Evolutionary conservation across 495 filamentous ascomycete species (phyloP), one percentile per base, ranked within the genome.

Genomic region (Glonium stellatum): DNA sequence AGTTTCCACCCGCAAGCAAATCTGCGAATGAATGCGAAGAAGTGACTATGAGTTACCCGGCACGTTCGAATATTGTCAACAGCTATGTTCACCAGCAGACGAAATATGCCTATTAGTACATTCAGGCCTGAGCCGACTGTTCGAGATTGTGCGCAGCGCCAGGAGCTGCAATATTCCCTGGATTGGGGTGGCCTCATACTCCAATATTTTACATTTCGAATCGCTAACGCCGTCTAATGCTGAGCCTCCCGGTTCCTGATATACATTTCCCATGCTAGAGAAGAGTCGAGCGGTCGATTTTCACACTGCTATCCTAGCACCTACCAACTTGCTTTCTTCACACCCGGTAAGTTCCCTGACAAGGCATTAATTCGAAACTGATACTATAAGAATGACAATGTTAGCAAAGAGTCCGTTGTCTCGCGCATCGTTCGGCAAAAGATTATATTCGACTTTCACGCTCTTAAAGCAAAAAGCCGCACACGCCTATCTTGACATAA

Each of bases 261-360:
- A 27, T 50, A 50, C 48, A 51, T 51, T 9, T 25, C 48, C 23
- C 21, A 25, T 10, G 25, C 13, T 15, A 48, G 27, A 31, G 6
- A 19, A 23, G 25, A 51, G 48, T n/a, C 9, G 5, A 22, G 8
- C 34, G 8, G 46, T 12, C 34, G 23, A 34, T 4, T 41, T 46
- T 13, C n/a, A 19, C n/a, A 1, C 9, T 18, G 10, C 21, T 25
- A 10, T 34, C n/a, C 21, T 12, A 13, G 0, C 21, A 34, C 36
- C 71, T 84, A 97, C 93, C 93, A 98, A 71, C 87, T 90, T 9
- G 95, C 93, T 79, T 97, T 97, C 79, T 84, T 88, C 46, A 97
- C 93, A 55, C 93, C 93, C 0, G 93, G 93, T 37, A 98, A 71
- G 57, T 90, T 84, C 57, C 95, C 93, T n/a, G 79, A 84, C 49